Base-by-base conservation (phyloP, 1,284 basidiomycete genomes). In the Ganoderma resinaceum region DNA sequence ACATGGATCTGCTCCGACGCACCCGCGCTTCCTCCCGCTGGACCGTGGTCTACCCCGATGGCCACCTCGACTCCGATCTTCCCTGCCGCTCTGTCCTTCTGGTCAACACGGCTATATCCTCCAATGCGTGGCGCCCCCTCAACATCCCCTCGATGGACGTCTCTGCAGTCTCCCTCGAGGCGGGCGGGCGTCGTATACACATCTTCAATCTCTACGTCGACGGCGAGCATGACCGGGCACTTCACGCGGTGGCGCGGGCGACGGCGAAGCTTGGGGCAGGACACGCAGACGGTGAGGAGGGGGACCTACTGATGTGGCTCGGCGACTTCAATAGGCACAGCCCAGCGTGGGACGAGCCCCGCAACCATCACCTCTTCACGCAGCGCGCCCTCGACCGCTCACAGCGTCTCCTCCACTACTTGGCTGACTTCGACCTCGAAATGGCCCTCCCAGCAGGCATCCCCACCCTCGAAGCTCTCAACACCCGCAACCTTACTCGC, bases 261-360 rank as follows among this genome's bases (percentile, higher is more conserved):
- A 65, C 63, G 5, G n/a, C 37, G 26, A 40, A n/a, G n/a, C n/a
- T n/a, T n/a, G n/a, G n/a, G n/a, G n/a, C n/a, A n/a, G 31, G 3
- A 18, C 18, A 7, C 3, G 9, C 37, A 38, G 37, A 11, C 6
- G 37, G 12, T n/a, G n/a, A n/a, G n/a, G n/a, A n/a, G n/a, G n/a
- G n/a, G n/a, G n/a, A n/a, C n/a, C 58, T 58, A 9, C 61, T 79
- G 20, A 67, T 83, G 1, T 83, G 81, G 81, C 70, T 78, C 0
- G 85, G 84, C 0, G 84, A 87, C 74, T 86, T 87, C 79, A 87
- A 87, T 74, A 72, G 81, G 0, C 85, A 88, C 72, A 83, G 86
- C 75, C 82, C 81, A 0, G 31, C 80, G 0, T 88, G 85, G 86
- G 84, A 86, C 6, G 78, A 81, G 4, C 65, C 70, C 0, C 29